Conservation (phyloP, 768 basidiomycete genomes). For the Amanita pallidorosea region DNA sequence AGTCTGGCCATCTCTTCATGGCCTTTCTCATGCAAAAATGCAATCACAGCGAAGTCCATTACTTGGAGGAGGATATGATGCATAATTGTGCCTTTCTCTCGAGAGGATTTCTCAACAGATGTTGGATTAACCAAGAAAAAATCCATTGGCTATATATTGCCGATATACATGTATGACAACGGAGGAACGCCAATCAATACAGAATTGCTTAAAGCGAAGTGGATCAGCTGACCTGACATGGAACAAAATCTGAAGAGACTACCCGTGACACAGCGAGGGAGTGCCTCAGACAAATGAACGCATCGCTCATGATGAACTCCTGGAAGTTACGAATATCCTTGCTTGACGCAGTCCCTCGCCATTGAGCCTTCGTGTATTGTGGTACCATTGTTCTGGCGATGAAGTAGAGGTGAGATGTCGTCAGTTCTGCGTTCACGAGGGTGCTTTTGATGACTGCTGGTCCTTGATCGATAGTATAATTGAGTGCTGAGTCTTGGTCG, state of each 20-base stretch:
- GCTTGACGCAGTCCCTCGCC: background rate
- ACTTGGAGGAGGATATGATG: constrained; percentile 29
- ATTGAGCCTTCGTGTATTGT: background rate
- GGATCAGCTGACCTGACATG: constrained; percentile 26
- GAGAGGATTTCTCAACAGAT: constrained; percentile 15
- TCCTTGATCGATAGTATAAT: constrained; percentile 28
- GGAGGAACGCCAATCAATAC: constrained; percentile 9
- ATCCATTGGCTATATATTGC: constrained; percentile 35
- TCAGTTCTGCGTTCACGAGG: constrained; percentile 2
- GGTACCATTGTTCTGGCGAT: constrained; percentile 13
- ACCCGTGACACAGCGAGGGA: constrained; percentile 8
- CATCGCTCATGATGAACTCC: background rate
- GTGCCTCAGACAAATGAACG: constrained; percentile 5
- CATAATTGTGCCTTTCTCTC: constrained; percentile 12
- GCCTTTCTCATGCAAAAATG: constrained; percentile 25
- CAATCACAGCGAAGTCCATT: constrained; percentile 28
- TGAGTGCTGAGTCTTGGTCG: constrained; percentile 39
- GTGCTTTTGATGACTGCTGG: constrained; percentile 19
- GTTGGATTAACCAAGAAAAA: constrained; percentile 32
- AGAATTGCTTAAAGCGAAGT: constrained; percentile 13
- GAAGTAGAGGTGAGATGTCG: constrained; percentile 15
- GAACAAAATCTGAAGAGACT: constrained; percentile 25
- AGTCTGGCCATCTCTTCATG: constrained; percentile 1
- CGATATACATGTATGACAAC: constrained; percentile 11
- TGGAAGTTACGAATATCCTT: background rate